phyloP scores from a whole-genome alignment of 75 land plant genomes.

The Adiantum capillusveneris region DNA sequence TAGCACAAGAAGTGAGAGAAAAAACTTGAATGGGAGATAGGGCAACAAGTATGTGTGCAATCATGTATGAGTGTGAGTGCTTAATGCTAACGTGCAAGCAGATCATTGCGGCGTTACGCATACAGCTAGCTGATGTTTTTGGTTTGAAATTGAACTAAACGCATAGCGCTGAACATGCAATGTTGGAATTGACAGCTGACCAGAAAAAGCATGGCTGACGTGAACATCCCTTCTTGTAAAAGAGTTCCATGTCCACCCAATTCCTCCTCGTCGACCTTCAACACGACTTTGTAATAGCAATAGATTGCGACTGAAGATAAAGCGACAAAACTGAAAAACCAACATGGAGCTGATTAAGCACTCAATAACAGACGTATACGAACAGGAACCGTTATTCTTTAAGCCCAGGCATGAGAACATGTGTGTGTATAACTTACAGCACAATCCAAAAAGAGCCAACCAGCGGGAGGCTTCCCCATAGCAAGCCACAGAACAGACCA shows the following conservation, averaged over 20 bases:
- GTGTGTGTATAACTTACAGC: constrained; percentile 39
- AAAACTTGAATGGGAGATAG: too few species aligned
- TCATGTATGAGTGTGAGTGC: too few species aligned
- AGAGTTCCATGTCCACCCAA: constrained; percentile 89
- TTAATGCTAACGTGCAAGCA: too few species aligned
- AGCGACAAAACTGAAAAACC: constrained; percentile 50
- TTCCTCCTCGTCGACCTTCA: constrained; percentile 87
- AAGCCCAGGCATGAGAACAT: too few species aligned
- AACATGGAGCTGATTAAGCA: too few species aligned
- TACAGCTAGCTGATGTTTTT: too few species aligned
- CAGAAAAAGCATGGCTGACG: constrained; percentile 80
- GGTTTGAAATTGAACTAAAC: too few species aligned
- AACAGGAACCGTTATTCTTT: too few species aligned
- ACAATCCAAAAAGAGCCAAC: constrained; percentile 78
- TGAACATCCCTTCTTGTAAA: constrained; percentile 97
- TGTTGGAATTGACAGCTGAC: constrained; percentile 25
- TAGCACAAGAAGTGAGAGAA: too few species aligned
- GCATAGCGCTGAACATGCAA: neutral
- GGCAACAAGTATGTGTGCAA: too few species aligned
- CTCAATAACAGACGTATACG: too few species aligned
- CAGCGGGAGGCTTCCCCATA: constrained; percentile 79
- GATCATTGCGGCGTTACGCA: too few species aligned
- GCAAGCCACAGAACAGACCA: constrained; percentile 56
- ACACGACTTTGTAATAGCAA: constrained; percentile 52
- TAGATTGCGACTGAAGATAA: constrained; percentile 62